Percentiles rank a stretch among this genome's conserved stretches.
These are phyloP conservation scores for Limnanthes douglasii DNA, from an alignment of 345 rosid genomes.

Conservation along the genomic window DNA sequence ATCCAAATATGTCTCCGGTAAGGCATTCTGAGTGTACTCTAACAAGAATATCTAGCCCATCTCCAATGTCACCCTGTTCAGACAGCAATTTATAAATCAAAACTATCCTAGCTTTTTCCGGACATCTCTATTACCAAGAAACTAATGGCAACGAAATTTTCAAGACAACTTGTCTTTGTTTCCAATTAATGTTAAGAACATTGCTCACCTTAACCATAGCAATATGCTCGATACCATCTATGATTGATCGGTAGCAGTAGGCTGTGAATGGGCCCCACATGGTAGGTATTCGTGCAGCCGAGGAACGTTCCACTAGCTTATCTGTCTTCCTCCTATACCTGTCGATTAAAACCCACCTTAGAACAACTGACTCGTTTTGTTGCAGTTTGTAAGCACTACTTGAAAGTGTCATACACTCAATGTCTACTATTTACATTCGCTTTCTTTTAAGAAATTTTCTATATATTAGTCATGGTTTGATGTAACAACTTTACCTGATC, in stretches of 20 bases:
- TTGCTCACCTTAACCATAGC: conserved; percentile 94
- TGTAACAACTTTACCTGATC: conserved; percentile 66
- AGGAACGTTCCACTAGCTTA: conserved; percentile 52
- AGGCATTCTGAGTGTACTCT: conserved; percentile 75
- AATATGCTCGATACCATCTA: conserved; percentile 91
- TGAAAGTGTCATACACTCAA: background rate
- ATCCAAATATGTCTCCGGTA: conserved; percentile 77
- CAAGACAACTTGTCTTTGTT: too few species aligned
- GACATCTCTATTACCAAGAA: background rate
- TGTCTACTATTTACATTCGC: too few species aligned
- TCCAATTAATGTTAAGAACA: background rate
- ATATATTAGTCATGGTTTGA: background rate
- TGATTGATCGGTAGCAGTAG: conserved; percentile 55
- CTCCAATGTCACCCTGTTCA: conserved; percentile 58
- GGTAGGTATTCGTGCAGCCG: conserved; percentile 77
- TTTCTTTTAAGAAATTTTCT: too few species aligned
- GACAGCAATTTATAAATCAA: conserved; percentile 1
- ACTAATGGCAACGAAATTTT: background rate
- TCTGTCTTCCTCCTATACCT: conserved; percentile 87
- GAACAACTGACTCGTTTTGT: background rate
- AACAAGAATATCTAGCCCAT: conserved; percentile 67
- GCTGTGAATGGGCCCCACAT: conserved; percentile 91
- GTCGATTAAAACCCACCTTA: conserved; percentile 8
- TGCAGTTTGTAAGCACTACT: too few species aligned
- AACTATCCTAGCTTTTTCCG: background rate